phyloP scores from a whole-genome alignment of 2,329 filamentous ascomycete genomes.

The Alternaria arbusti region DNA sequence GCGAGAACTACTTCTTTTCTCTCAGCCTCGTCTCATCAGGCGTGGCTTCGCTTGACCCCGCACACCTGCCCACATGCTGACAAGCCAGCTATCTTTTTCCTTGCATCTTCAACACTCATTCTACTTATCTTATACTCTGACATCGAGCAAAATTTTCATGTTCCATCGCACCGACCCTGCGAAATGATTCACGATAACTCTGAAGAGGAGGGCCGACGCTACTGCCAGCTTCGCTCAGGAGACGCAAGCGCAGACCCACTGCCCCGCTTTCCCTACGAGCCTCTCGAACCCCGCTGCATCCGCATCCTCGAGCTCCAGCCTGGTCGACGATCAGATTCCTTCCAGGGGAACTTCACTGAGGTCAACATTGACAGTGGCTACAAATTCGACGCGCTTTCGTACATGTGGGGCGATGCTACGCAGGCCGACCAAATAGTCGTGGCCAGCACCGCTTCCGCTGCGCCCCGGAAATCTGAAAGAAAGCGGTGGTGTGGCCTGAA shows the following conservation, averaged over 20 bases:
- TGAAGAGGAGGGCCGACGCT: not conserved
- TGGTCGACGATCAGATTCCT: too few relatives aligned
- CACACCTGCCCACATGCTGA: not conserved
- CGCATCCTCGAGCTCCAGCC: not conserved
- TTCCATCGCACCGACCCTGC: not conserved
- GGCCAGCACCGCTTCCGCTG: too few relatives aligned
- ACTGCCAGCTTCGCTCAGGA: not conserved
- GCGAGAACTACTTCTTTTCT: not conserved
- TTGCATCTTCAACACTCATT: not conserved
- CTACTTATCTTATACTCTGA: not conserved
- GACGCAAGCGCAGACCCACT: not conserved
- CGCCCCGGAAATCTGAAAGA: too few relatives aligned
- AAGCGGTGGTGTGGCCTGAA: too few relatives aligned
- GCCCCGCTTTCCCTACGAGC: not conserved
- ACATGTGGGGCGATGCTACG: not conserved
- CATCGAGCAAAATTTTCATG: accelerated
- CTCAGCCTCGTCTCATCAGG: not conserved
- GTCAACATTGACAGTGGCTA: not conserved
- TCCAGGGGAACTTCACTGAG: too few relatives aligned
- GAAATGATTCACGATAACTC: not conserved
- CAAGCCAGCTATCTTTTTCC: not conserved
- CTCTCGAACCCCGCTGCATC: not conserved
- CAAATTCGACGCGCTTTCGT: not conserved
- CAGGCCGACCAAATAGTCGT: too few relatives aligned
- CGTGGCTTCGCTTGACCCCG: not conserved